Base-by-base conservation (phyloP, 768 basidiomycete species). In the Suillus lakei region DNA sequence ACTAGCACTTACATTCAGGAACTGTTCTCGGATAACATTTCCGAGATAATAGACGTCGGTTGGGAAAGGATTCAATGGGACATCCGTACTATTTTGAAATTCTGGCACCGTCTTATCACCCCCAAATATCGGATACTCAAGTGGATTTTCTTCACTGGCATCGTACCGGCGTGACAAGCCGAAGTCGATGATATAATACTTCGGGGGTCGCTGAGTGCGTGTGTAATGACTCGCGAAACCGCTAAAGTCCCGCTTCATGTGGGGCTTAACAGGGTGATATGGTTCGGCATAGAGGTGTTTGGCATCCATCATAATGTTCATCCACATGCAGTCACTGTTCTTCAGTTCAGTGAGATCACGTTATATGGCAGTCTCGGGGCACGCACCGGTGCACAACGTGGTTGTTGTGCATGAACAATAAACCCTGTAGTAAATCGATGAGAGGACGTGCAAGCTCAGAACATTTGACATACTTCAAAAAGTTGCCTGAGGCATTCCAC, bases 1-100 rank as follows among this genome's bases (percentile, higher is more conserved):
- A 5, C 0, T 1, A 39, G 15, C 6, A 38, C 65, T n/a, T 59
- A 82, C 81, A 63, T 72, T 51, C 0, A 77, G n/a, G 59, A 83
- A 79, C n/a, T 78, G 69, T 54, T 23, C 63, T 15, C 65, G 69
- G 13, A 82, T 73, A 9, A 78, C 26, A 53, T 83, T 84, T 0
- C 82, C 83, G 0, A 84, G 65, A 36, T 79, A 79, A 64, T 82
- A 85, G 4, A 85, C 71, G 39, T 85, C 84, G 0, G 78, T 79
- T 0, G 78, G 70, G 51, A 85, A 85, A 0, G 82, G 80, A 65
- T 85, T 68, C 12, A 74, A 70, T 0, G 71, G 76, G 7, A 36
- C 13, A 1, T 65, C 41, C 0, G 64, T 38, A 7, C 62, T 69
- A 15, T 70, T 70, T 23, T 76, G 70, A 44, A 77, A 78, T 63